Percentiles rank a stretch among this genome's conserved stretches.
Conservation (phyloP, 768 basidiomycete species). For the Phylloporus sp. region DNA sequence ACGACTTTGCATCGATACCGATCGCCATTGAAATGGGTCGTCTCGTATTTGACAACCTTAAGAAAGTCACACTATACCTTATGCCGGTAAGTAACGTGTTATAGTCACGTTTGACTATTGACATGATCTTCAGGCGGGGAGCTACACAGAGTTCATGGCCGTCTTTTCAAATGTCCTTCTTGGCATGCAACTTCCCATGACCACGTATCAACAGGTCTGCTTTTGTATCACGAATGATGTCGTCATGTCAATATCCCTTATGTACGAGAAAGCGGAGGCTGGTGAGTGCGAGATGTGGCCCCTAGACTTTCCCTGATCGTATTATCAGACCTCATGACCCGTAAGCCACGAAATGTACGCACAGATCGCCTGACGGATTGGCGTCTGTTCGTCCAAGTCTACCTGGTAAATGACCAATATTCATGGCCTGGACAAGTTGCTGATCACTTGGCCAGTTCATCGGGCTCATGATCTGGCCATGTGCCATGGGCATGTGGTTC, state of each 20-base stretch:
- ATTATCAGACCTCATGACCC: conserved; percentile 39
- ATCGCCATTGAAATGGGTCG: conserved; percentile 57
- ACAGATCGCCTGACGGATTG: conserved; percentile 46
- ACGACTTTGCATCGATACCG: conserved; percentile 56
- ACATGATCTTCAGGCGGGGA: conserved; percentile 37
- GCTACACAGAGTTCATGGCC: conserved; percentile 56
- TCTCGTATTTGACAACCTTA: conserved; percentile 55
- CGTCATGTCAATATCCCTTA: conserved; percentile 45
- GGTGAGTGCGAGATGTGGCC: conserved; percentile 23
- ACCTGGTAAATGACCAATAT: conserved; percentile 32
- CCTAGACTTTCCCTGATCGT: background rate
- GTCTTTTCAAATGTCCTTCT: conserved; percentile 55
- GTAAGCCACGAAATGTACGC: conserved; percentile 47
- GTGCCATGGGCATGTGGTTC: conserved; percentile 40
- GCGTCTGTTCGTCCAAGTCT: conserved; percentile 47
- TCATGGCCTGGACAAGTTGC: background rate
- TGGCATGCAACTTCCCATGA: conserved; percentile 57
- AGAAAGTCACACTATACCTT: conserved; percentile 44
- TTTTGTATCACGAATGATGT: conserved; percentile 53
- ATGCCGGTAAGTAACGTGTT: conserved; percentile 33
- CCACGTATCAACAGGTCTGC: conserved; percentile 50
- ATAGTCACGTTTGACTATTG: background rate
- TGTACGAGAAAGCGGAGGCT: conserved; percentile 50
- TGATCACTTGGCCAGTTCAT: conserved; percentile 31
- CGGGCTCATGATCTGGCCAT: conserved; percentile 43